Conservation (phyloP, 768 basidiomycete species). For the Phylloporus scabripes region DNA sequence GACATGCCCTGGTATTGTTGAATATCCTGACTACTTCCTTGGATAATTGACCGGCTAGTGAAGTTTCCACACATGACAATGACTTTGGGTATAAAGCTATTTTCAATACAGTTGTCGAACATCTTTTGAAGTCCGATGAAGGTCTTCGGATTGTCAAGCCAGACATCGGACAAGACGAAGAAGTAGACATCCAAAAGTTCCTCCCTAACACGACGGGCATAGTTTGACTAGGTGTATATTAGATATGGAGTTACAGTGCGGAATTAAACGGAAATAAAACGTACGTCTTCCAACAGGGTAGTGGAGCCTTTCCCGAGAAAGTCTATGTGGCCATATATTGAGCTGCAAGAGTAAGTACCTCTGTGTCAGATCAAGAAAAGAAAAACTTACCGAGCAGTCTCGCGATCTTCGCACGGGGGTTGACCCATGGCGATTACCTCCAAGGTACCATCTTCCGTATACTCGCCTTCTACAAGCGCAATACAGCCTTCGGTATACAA, state of each 20-base stretch:
- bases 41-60: constrained; percentile 71
- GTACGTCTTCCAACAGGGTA: constrained; percentile 84
- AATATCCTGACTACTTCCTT: constrained; percentile 73
- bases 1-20: constrained; percentile 77
- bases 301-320: constrained; percentile 94
- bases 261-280: constrained; percentile 20
- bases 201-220: constrained; percentile 54
- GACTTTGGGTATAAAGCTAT: constrained; percentile 79
- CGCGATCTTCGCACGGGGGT: constrained; percentile 90
- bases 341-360: constrained; percentile 41
- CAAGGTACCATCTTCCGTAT: constrained; percentile 85
- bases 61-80: constrained; percentile 96
- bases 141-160: constrained; percentile 87
- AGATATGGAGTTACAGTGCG: background rate
- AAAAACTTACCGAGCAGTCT: constrained; percentile 63
- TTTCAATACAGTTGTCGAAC: constrained; percentile 87
- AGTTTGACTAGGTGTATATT: constrained; percentile 46
- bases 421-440: constrained; percentile 93
- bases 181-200: constrained; percentile 77
- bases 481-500: constrained; percentile 95
- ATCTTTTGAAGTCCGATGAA: constrained; percentile 74
- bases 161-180: constrained; percentile 93
- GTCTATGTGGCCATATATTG: constrained; percentile 94
- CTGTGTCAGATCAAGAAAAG: background rate
- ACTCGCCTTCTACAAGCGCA: constrained; percentile 93